Evolutionary conservation across 2,329 filamentous ascomycete species (phyloP), one percentile per base, ranked within the genome.

Genomic region (Onygenales sp.): DNA sequence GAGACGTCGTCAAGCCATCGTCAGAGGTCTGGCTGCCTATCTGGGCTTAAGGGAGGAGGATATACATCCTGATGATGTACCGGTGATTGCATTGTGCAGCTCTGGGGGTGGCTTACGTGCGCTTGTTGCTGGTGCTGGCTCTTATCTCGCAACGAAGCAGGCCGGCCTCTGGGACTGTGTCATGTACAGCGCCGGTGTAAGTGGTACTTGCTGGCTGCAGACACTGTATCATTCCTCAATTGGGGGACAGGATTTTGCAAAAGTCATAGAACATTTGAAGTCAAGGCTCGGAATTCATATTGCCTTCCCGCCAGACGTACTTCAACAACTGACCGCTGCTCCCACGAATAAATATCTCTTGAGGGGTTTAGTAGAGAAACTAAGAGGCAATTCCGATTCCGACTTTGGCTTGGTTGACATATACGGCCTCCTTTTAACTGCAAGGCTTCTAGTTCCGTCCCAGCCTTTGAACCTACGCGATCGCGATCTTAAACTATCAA

Each of bases 171-270:
- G 95, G 66, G 91, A 96, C 69, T 97, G 93, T 66, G 80, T 88
- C 9, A 97, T 91, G 1, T 98, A 98, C 64, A 95, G 90, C 0
- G 89, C 92, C 4, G 93, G 93, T 1, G 93, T 98, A 48, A 96
- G 90, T 65, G 93, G 93, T 0, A 94, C 88, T 58, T 97, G 93
- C 68, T 98, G 93, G 93, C 77, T 97, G 5, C 92, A 97, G 67
- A 78, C 87, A 0, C 77, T 98, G 3, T 95, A 88, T 65, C 84
- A 93, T 64, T 92, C 88, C 0, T 88, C 88, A 0, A 78, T 97
- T 53, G 79, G 85, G 0, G 76, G 78, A 13, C 81, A 84, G 52
- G 82, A 81, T 57, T 81, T 95, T 60, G 74, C 78, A 21, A 80
- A 77, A 39, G 77, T 95, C 17, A 80, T 96, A 40, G 81, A 91